Conservation (phyloP, 345 rosid genomes). For the Linum trigynum region DNA sequence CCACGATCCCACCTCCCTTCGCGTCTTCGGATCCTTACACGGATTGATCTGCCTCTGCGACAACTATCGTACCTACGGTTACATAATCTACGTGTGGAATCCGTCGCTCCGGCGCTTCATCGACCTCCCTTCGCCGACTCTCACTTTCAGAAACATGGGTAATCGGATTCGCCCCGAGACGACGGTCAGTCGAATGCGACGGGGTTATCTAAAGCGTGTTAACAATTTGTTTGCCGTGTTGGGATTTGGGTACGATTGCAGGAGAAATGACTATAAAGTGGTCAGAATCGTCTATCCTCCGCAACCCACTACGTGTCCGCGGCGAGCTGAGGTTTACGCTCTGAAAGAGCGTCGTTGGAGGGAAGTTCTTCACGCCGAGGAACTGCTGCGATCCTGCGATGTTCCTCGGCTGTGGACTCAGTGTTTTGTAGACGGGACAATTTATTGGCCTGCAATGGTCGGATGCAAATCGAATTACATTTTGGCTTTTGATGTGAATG, state of each 20-base stretch:
- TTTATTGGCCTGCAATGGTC: not conserved
- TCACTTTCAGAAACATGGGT: not conserved
- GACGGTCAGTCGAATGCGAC: too few relatives aligned
- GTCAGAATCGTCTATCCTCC: not conserved
- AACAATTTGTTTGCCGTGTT: not conserved
- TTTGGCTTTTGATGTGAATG: slow-evolving; percentile 3
- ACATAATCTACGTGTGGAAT: not conserved
- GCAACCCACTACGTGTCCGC: too few relatives aligned
- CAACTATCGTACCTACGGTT: not conserved
- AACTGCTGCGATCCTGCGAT: not conserved
- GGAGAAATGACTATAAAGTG: not conserved
- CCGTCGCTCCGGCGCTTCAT: not conserved
- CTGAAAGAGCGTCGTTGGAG: not conserved
- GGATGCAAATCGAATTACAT: not conserved
- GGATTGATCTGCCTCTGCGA: too few relatives aligned
- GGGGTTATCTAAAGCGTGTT: too few relatives aligned
- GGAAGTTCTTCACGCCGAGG: not conserved
- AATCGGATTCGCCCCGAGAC: too few relatives aligned
- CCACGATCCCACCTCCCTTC: too few relatives aligned
- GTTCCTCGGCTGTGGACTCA: too few relatives aligned
- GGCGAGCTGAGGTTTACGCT: not conserved
- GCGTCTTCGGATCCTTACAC: too few relatives aligned
- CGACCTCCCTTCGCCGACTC: not conserved
- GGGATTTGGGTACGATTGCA: not conserved
- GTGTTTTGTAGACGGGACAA: not conserved